Evolutionary conservation across 108 stramenopile species (phyloP).

Genomic region (Skeletonema costatum): DNA sequence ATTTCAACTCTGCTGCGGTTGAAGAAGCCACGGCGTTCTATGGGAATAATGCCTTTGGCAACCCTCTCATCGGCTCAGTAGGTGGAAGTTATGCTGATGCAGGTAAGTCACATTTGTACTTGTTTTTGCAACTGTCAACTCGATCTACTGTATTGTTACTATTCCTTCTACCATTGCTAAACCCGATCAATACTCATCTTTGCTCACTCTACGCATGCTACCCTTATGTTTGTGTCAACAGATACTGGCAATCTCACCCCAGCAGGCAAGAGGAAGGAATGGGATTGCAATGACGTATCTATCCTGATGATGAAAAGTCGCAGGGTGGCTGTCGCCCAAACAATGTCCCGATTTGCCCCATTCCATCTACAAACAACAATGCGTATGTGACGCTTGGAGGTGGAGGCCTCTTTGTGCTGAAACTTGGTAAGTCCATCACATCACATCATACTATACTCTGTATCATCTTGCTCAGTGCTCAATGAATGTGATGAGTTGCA

Average conservation of each 20-base stretch:
- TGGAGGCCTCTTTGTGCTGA: slow-evolving; percentile 34
- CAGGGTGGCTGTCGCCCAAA: slow-evolving; percentile 17
- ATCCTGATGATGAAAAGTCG: background rate
- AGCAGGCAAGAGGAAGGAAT: slow-evolving; percentile 30
- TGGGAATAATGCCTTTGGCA: slow-evolving; percentile 33
- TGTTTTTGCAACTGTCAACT: background rate
- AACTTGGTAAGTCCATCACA: background rate
- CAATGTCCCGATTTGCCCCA: slow-evolving; percentile 46
- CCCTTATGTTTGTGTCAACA: background rate
- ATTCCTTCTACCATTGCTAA: background rate
- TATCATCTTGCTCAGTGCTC: background rate
- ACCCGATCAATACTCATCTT: background rate
- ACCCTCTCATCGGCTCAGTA: slow-evolving; percentile 17
- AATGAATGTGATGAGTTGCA: background rate
- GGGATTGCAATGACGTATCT: slow-evolving; percentile 19
- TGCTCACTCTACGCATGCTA: background rate
- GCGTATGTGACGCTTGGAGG: slow-evolving; percentile 12
- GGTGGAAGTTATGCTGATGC: slow-evolving; percentile 16
- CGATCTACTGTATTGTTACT: no score
- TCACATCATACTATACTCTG: background rate
- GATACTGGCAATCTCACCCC: slow-evolving; percentile 33
- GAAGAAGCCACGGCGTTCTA: slow-evolving; percentile 27
- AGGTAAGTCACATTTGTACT: background rate
- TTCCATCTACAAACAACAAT: background rate
- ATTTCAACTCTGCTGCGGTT: background rate